Conservation (phyloP, 2,329 filamentous ascomycete genomes). For the Tolypocladium nubicola region DNA sequence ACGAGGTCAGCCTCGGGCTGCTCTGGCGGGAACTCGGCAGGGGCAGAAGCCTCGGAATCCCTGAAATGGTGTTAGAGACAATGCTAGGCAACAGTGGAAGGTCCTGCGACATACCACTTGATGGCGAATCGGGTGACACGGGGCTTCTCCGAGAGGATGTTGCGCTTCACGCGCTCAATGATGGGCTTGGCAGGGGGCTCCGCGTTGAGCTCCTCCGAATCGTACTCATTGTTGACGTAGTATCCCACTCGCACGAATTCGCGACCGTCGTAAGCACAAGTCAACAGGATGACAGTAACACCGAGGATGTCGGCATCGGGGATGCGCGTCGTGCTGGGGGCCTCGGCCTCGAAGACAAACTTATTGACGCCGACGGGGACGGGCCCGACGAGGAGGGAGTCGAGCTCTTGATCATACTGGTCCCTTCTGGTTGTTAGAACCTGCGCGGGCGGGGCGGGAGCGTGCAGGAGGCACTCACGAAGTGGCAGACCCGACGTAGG, state of each 20-base stretch:
- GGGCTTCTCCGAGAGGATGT: constrained; percentile 93
- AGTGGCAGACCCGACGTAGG: constrained; percentile 95
- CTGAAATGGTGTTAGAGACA: constrained; percentile 20
- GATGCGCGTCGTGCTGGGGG: constrained; percentile 82
- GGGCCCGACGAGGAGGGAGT: constrained; percentile 92
- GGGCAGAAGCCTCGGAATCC: constrained; percentile 96
- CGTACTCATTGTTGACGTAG: constrained; percentile 99
- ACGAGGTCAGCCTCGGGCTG: constrained; percentile 88
- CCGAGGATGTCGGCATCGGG: constrained; percentile 92
- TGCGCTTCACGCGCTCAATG: constrained; percentile 84
- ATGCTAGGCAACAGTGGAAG: not conserved
- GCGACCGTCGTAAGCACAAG: constrained; percentile 89
- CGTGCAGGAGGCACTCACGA: constrained; percentile 51
- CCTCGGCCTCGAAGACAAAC: constrained; percentile 92
- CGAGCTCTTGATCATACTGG: constrained; percentile 96
- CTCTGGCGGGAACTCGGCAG: constrained; percentile 91
- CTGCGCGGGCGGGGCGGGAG: constrained; percentile 6
- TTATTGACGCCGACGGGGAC: constrained; percentile 98
- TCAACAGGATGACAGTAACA: constrained; percentile 92
- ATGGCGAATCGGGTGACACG: constrained; percentile 96
- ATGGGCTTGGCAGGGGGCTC: constrained; percentile 88
- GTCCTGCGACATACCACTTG: constrained; percentile 66
- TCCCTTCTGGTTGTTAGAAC: constrained; percentile 46
- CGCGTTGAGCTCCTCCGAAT: constrained; percentile 75
- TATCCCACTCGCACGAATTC: constrained; percentile 98